Conservation (phyloP, 495 filamentous ascomycete species). For the Pyrenula aspistea region DNA sequence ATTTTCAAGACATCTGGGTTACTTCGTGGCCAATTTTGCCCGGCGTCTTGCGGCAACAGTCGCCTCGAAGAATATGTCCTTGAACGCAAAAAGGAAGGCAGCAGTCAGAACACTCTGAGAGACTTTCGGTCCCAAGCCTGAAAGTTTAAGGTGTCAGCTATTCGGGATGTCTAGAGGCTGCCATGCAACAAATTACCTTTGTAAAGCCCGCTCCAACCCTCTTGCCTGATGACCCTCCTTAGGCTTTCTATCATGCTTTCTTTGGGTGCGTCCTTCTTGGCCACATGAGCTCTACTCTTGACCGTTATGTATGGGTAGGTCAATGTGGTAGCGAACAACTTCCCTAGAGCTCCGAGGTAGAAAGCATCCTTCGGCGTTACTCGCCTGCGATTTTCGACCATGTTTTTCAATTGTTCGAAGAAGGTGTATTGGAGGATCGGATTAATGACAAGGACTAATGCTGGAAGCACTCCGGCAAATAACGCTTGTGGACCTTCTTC, state of each 20-base stretch:
- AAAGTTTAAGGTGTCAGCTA: conserved; percentile 6
- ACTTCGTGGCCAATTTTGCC: conserved; percentile 21
- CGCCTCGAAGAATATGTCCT: conserved; percentile 67
- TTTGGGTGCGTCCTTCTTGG: conserved; percentile 49
- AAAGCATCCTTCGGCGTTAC: conserved; percentile 82
- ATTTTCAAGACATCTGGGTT: too few relatives aligned
- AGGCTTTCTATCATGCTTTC: conserved; percentile 65
- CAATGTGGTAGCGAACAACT: conserved; percentile 82
- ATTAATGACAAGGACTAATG: conserved; percentile 89
- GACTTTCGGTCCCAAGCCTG: conserved; percentile 88
- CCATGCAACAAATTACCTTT: conserved; percentile 48
- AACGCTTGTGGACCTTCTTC: conserved; percentile 75
- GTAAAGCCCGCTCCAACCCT: conserved; percentile 83
- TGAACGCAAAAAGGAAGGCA: conserved; percentile 95
- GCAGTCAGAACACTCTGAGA: conserved; percentile 94
- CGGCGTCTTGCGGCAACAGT: conserved; percentile 43
- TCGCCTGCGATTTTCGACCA: conserved; percentile 49
- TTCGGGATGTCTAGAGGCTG: neutral
- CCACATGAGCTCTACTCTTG: conserved; percentile 94
- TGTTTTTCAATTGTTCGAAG: conserved; percentile 90
- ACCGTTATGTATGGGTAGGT: conserved; percentile 99
- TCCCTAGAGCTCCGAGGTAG: conserved; percentile 82
- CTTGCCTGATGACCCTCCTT: conserved; percentile 67
- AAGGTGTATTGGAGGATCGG: conserved; percentile 98
- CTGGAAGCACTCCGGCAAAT: conserved; percentile 86